These are phyloP conservation scores for Zasmidium cellare DNA, from an alignment of 2,329 filamentous ascomycete genomes.

Conservation along the genomic window DNA sequence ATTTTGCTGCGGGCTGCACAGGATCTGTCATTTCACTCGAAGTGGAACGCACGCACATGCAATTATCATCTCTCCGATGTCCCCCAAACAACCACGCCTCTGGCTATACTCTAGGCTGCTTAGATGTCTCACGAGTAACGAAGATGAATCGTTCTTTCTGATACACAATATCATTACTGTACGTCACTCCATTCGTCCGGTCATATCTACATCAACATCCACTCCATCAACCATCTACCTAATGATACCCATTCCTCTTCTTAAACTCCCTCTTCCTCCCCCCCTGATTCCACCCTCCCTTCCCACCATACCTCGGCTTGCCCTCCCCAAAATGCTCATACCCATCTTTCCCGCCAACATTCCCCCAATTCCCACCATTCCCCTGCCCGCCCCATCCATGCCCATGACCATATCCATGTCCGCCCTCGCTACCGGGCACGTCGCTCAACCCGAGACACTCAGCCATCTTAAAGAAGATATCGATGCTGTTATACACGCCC, in stretches of 20 bases:
- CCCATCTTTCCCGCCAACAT: constrained; percentile 17
- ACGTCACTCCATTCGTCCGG: not conserved
- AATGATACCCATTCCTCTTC: constrained; percentile 8
- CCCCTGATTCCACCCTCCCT: constrained; percentile 12
- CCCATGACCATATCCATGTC: constrained; percentile 9
- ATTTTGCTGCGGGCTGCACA: too few species aligned
- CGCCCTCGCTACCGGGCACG: constrained; percentile 1
- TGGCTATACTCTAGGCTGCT: too few species aligned
- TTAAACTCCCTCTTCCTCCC: constrained; percentile 15
- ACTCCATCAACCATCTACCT: not conserved
- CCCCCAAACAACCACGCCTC: too few species aligned
- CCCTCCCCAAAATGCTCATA: constrained; percentile 18
- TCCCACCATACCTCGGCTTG: constrained; percentile 17
- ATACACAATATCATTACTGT: not conserved
- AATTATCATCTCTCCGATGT: too few species aligned
- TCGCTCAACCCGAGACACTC: constrained; percentile 60
- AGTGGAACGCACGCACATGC: too few species aligned
- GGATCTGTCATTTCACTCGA: too few species aligned
- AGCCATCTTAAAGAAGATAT: constrained; percentile 74
- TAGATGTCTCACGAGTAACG: too few species aligned
- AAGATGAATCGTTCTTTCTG: not conserved
- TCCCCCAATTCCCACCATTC: constrained; percentile 16
- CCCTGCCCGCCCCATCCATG: constrained; percentile 16
- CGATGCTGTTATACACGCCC: constrained; percentile 68
- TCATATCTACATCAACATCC: not conserved